A percentile compares a stretch with the other conserved stretches of the same genome.
These are phyloP conservation scores for Venturia nashicola DNA, from an alignment of 2,329 filamentous ascomycete genomes.

Conservation along the genomic window DNA sequence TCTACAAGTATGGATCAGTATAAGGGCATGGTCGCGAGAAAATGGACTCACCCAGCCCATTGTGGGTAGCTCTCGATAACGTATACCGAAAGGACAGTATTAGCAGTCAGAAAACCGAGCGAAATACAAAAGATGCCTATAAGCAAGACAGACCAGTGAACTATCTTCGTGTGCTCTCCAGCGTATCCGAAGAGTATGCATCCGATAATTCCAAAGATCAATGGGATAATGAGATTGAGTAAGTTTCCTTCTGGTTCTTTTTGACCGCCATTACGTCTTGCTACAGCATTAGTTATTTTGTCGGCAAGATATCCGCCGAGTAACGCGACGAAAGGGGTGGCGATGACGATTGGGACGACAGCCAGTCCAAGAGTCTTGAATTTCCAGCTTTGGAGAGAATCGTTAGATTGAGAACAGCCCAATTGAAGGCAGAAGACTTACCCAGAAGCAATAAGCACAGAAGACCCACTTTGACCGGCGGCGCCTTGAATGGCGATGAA, in stretches of 20 bases:
- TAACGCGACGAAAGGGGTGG: slow-evolving; percentile 15
- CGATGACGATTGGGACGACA: slow-evolving; percentile 16
- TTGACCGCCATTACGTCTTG: slow-evolving; percentile 15
- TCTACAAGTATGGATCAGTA: slow-evolving; percentile 1
- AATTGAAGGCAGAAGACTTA: not conserved
- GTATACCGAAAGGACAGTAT: slow-evolving; percentile 20
- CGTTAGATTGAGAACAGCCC: not conserved
- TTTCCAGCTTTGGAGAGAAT: slow-evolving; percentile 12
- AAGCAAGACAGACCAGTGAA: slow-evolving; percentile 16
- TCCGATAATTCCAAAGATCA: slow-evolving; percentile 16
- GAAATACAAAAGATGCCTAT: slow-evolving; percentile 18
- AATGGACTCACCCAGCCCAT: slow-evolving; percentile 15
- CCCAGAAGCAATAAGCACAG: slow-evolving; percentile 14
- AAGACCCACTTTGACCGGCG: slow-evolving; percentile 16
- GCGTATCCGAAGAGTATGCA: slow-evolving; percentile 18
- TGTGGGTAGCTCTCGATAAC: slow-evolving; percentile 21
- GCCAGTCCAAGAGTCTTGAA: slow-evolving; percentile 16
- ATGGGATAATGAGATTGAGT: slow-evolving; percentile 17
- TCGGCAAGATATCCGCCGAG: slow-evolving; percentile 18
- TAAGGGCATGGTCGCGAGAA: not conserved
- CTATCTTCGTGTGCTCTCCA: slow-evolving; percentile 13
- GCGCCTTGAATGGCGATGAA: slow-evolving; percentile 14
- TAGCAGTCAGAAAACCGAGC: slow-evolving; percentile 19
- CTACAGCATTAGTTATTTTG: slow-evolving; percentile 16
- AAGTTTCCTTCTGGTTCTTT: slow-evolving; percentile 19